Evolutionary conservation across 129 eudicot species (phyloP), one percentile per base, ranked within the genome.

Genomic region (Helichrysum umbraculigerum): DNA sequence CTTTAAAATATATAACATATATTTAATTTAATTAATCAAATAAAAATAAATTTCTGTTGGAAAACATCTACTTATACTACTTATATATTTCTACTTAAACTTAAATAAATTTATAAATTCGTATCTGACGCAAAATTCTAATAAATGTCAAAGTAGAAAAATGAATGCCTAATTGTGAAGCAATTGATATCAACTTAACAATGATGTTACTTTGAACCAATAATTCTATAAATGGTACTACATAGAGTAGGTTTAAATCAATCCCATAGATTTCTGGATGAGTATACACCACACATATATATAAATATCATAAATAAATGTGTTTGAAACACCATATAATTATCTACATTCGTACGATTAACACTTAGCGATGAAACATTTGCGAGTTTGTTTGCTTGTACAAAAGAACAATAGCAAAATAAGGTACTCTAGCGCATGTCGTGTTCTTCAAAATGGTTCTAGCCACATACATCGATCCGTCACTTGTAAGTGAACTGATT

Each of bases 121-220:
- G 3, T 32, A 32, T 2, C 34, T 2, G 34, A 0, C 4, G 4
- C 34, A 32, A 32, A 32, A 25, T 25, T 25, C 28, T 25, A 25
- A 25, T 25, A 25, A 25, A 25, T 25, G 1, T 25, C 28, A 25
- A n/a, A n/a, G n/a, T n/a, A n/a, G n/a, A n/a, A n/a, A n/a, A n/a
- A n/a, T n/a, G n/a, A n/a, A n/a, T n/a, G n/a, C n/a, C n/a, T n/a
- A 20, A 54, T 72, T 56, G 34, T 34, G 2, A 11, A 44, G 15
- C 17, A 44, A 44, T 44, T 44, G 17, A 44, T 44, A 44, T 44
- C 17, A 22, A 54, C 30, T 44, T 5, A 22, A 54, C 30, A 8
- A 41, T 60, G 78, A 73, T 59, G 78, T 60, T 73, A 42, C 78
- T 35, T 73, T 22, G 39, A 59, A 62, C 59, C 35, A 59, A 59